Conservation (phyloP, 371 early-diverging fungal genomes). For the Apophysomyces trapeziformis region DNA sequence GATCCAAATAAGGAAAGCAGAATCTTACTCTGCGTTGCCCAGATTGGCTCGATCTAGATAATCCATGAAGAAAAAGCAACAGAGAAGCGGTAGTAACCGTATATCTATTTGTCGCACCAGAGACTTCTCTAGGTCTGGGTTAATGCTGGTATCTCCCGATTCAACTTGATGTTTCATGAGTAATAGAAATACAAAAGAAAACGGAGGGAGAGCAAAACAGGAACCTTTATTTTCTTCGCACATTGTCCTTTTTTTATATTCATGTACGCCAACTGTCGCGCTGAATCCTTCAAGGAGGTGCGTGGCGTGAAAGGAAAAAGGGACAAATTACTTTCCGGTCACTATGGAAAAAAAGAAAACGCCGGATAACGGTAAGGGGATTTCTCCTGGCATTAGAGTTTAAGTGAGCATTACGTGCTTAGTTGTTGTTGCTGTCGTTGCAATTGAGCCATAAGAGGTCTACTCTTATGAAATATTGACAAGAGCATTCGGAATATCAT, state of each 20-base stretch:
- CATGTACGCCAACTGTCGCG: background rate
- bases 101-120: slow-evolving; percentile 15
- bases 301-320: background rate
- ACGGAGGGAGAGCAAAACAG: background rate
- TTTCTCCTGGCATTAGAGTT: no score
- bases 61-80: slow-evolving; percentile 29
- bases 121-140: slow-evolving; percentile 12
- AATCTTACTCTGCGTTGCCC: slow-evolving; percentile 29
- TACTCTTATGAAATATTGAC: no score
- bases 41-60: slow-evolving; percentile 29
- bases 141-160: background rate
- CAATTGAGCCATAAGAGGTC: no score
- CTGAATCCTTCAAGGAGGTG: background rate
- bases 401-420: no score
- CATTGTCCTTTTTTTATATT: background rate
- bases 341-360: no score
- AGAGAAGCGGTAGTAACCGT: slow-evolving; percentile 17
- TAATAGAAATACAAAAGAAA: background rate
- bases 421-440: no score
- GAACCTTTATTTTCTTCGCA: background rate
- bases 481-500: no score
- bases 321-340: no score
- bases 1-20: slow-evolving; percentile 4
- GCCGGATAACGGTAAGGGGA: no score
- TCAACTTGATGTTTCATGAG: background rate